phyloP scores from a whole-genome alignment of 2,329 filamentous ascomycete genomes.

The Xenoacremonium recifei region DNA sequence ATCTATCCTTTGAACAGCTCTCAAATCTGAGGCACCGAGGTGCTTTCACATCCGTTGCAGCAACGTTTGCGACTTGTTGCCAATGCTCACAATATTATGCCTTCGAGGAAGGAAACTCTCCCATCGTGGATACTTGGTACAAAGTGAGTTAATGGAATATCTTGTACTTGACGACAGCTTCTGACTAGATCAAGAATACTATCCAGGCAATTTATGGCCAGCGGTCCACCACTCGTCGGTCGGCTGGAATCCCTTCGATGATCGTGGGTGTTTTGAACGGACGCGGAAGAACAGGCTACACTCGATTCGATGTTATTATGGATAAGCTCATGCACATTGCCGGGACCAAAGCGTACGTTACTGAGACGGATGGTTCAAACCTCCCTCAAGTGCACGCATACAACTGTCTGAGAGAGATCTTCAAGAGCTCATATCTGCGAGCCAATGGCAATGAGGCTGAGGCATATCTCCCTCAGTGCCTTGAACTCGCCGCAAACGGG shows the following conservation, averaged over 20 bases:
- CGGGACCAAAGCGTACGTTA: conserved; percentile 48
- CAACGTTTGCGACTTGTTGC: conserved; percentile 83
- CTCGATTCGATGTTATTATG: conserved; percentile 66
- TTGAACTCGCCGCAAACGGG: conserved; percentile 77
- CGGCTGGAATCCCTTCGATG: conserved; percentile 86
- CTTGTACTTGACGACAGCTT: neutral
- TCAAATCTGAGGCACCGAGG: conserved; percentile 83
- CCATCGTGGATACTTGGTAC: conserved; percentile 74
- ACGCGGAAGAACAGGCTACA: conserved; percentile 52
- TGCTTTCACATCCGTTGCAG: conserved; percentile 88
- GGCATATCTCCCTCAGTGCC: conserved; percentile 66
- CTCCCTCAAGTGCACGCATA: conserved; percentile 91
- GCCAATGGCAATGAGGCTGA: conserved; percentile 72
- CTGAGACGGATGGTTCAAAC: conserved; percentile 61
- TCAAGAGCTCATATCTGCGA: conserved; percentile 77
- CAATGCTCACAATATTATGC: too few species aligned
- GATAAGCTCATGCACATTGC: conserved; percentile 60
- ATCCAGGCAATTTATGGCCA: conserved; percentile 71
- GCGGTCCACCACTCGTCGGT: conserved; percentile 81
- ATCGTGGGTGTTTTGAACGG: conserved; percentile 78
- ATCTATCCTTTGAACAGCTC: conserved; percentile 78
- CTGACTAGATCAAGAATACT: conserved; percentile 48
- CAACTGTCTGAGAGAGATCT: conserved; percentile 90
- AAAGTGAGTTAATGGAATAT: conserved; percentile 42
- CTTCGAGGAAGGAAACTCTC: conserved; percentile 41